A percentile compares a stretch with the other conserved stretches of the same genome.
phyloP scores from a whole-genome alignment of 352 stramenopile species.

The Phytopythium boreale region DNA sequence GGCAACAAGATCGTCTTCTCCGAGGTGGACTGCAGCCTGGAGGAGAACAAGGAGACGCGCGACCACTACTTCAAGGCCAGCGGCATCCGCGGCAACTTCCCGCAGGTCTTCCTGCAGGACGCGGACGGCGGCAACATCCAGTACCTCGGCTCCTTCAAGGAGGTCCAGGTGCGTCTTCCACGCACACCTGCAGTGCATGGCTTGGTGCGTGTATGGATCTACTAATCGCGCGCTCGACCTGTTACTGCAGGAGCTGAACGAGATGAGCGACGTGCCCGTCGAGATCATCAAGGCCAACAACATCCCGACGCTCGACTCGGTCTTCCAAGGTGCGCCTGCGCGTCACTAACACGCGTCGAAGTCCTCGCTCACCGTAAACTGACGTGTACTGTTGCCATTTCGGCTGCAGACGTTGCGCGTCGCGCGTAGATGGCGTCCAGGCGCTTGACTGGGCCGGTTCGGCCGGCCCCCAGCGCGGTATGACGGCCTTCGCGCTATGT shows the following conservation, averaged over 20 bases:
- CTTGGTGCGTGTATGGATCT: slow-evolving; percentile 1
- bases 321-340: slow-evolving; percentile 57
- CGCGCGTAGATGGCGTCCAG: neutral
- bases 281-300: slow-evolving; percentile 80
- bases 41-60: slow-evolving; percentile 72
- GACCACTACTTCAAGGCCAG: slow-evolving; percentile 79
- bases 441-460: neutral
- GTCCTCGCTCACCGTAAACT: neutral
- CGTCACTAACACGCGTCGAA: no score
- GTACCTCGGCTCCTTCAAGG: slow-evolving; percentile 79
- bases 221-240: neutral
- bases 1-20: slow-evolving; percentile 70
- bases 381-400: neutral
- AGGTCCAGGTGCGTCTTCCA: slow-evolving; percentile 57
- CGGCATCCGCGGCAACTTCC: slow-evolving; percentile 81
- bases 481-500: neutral
- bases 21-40: slow-evolving; percentile 77
- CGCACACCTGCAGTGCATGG: neutral
- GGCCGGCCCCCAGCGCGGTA: no score
- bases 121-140: slow-evolving; percentile 34
- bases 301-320: slow-evolving; percentile 59
- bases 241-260: slow-evolving; percentile 84
- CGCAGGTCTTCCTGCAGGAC: slow-evolving; percentile 81
- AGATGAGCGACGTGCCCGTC: slow-evolving; percentile 75
- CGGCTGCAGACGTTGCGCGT: slow-evolving; percentile 7